Evolutionary conservation across 371 early-diverging fungal genomes (phyloP).

Genomic region (Mucor plumbeus): DNA sequence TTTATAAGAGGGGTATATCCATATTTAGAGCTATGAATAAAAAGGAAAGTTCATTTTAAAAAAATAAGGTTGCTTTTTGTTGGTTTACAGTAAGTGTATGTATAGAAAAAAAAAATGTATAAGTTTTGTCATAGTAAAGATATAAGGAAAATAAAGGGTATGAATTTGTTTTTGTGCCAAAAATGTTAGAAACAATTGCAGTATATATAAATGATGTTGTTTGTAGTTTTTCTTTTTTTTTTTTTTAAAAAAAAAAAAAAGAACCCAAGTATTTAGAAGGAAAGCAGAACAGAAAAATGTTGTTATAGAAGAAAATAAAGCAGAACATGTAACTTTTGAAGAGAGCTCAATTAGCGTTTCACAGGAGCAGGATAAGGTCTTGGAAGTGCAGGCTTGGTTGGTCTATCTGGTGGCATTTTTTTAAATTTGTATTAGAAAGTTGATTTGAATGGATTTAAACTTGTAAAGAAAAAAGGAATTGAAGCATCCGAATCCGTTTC

Average conservation of each 20-base stretch:
- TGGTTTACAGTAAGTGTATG: constrained; percentile 2
- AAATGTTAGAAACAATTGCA: constrained; percentile 16
- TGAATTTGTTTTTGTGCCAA: constrained; percentile 8
- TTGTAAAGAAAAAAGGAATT: background rate
- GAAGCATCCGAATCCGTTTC: constrained; percentile 3
- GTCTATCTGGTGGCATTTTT: constrained; percentile 38
- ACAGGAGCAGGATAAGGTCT: constrained; percentile 36
- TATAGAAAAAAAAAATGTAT: constrained; percentile 2
- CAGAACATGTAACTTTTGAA: background rate
- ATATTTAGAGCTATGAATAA: constrained; percentile 10
- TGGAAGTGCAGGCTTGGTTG: constrained; percentile 28
- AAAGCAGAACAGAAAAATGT: constrained; percentile 8
- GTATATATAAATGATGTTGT: background rate
- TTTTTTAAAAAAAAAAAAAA: too few relatives aligned
- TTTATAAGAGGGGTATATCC: constrained; percentile 4
- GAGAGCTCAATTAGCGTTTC: constrained; percentile 17
- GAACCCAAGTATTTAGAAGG: background rate
- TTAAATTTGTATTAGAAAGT: background rate
- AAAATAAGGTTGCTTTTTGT: constrained; percentile 10
- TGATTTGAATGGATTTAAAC: background rate
- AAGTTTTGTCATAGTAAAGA: background rate
- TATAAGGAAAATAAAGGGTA: background rate
- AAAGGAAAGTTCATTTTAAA: background rate
- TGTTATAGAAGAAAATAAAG: background rate
- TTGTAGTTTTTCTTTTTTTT: background rate